Conservation (phyloP, 192 early-diverging fungal species). For the Spizellomyces sp. region DNA sequence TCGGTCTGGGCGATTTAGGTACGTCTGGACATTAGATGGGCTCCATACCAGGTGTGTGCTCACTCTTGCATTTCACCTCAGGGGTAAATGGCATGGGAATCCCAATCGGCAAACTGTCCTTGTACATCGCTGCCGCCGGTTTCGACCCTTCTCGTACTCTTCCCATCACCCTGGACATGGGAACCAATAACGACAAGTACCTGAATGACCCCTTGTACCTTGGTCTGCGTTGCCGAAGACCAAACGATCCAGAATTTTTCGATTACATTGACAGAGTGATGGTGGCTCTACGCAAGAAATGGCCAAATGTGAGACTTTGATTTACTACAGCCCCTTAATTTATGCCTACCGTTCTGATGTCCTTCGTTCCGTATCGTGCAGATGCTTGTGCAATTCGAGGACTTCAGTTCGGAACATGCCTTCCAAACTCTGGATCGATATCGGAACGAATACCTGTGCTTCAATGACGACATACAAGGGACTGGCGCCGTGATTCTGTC, state of each 20-base stretch:
- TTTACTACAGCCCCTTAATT: neutral
- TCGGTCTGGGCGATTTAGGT: slow-evolving; percentile 91
- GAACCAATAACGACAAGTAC: slow-evolving; percentile 82
- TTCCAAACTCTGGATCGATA: slow-evolving; percentile 83
- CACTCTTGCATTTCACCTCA: neutral
- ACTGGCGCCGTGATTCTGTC: slow-evolving; percentile 93
- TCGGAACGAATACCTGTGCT: slow-evolving; percentile 74
- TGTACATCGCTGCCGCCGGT: slow-evolving; percentile 71
- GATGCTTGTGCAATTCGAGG: slow-evolving; percentile 92
- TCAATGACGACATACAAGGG: slow-evolving; percentile 94
- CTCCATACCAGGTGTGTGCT: no score
- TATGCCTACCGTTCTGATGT: no score
- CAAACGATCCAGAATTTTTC: slow-evolving; percentile 71
- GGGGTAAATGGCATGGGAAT: slow-evolving; percentile 95
- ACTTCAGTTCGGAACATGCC: slow-evolving; percentile 92
- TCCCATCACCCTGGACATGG: slow-evolving; percentile 90
- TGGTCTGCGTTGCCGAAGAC: slow-evolving; percentile 69
- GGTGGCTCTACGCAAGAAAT: slow-evolving; percentile 63
- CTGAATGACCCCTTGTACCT: slow-evolving; percentile 89
- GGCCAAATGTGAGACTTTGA: slow-evolving; percentile 59
- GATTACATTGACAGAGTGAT: slow-evolving; percentile 83
- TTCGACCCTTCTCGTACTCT: slow-evolving; percentile 84
- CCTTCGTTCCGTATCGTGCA: neutral
- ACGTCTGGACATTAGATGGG: neutral
- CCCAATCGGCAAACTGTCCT: slow-evolving; percentile 91